phyloP scores from a whole-genome alignment of 2,329 filamentous ascomycete species.

The Magnaporthiopsis poae region DNA sequence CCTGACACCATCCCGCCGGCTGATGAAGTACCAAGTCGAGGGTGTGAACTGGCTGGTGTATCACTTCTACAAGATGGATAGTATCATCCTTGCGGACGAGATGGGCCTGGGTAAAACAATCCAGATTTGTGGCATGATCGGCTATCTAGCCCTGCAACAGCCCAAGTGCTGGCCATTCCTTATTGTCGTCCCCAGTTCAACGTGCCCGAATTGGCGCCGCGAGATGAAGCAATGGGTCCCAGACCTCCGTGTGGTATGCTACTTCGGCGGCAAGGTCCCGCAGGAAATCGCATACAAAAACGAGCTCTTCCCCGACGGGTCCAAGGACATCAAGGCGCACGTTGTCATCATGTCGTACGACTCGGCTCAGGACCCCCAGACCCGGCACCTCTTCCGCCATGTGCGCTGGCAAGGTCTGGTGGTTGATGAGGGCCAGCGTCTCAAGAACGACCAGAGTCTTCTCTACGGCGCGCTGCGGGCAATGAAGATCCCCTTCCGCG shows the following conservation, averaged over 20 bases:
- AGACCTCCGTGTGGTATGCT: slow-evolving; percentile 76
- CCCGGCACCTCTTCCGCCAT: slow-evolving; percentile 53
- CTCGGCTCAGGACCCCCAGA: slow-evolving; percentile 65
- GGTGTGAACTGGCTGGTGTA: slow-evolving; percentile 92
- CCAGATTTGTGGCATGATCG: slow-evolving; percentile 75
- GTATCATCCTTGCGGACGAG: slow-evolving; percentile 87
- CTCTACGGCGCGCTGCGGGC: slow-evolving; percentile 66
- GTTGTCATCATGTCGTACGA: slow-evolving; percentile 94
- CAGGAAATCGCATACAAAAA: slow-evolving; percentile 70
- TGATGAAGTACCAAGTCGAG: slow-evolving; percentile 90
- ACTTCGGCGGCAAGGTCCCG: slow-evolving; percentile 67
- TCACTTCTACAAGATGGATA: slow-evolving; percentile 73
- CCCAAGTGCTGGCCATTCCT: slow-evolving; percentile 81
- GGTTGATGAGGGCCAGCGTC: slow-evolving; percentile 86
- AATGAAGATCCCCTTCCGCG: slow-evolving; percentile 70
- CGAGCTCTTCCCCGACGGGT: slow-evolving; percentile 67
- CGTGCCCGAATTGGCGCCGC: slow-evolving; percentile 92
- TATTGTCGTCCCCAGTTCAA: slow-evolving; percentile 86
- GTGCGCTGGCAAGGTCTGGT: slow-evolving; percentile 81
- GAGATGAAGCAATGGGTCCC: slow-evolving; percentile 94
- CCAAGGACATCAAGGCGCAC: slow-evolving; percentile 68
- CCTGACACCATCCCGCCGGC: slow-evolving; percentile 58
- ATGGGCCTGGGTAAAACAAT: slow-evolving; percentile 98
- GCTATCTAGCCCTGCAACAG: slow-evolving; percentile 57
- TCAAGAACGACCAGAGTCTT: slow-evolving; percentile 84